Evolutionary conservation across 306 rosid species (phyloP), one percentile per base, ranked within the genome.

Genomic region (Acmispon strigosus): DNA sequence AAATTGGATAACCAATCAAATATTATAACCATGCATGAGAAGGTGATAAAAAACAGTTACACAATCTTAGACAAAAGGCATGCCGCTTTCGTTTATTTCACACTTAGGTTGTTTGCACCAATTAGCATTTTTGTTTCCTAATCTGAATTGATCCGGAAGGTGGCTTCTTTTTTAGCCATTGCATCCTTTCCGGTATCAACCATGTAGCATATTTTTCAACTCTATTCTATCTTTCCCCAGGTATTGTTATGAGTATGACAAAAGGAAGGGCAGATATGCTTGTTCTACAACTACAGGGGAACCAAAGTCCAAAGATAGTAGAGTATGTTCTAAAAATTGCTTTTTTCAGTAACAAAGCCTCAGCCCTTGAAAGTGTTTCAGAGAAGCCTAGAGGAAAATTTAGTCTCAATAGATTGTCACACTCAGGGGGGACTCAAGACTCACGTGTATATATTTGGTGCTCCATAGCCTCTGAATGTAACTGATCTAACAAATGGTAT

Each of bases 211-310:
- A n/a, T n/a, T n/a, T n/a, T n/a, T n/a, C n/a, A n/a, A n/a, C n/a
- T n/a, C n/a, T n/a, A n/a, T n/a, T n/a, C n/a, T n/a, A n/a, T n/a
- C n/a, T n/a, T n/a, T n/a, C n/a, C n/a, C n/a, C n/a, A n/a, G n/a
- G n/a, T n/a, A n/a, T n/a, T n/a, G 10, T 44, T 37, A 18, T 4
- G 8, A n/a, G n/a, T n/a, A 42, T 22, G 24, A 36, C 24, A 16
- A 69, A 58, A 39, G 66, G 39, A 55, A 63, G 36, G 70, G 50
- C 2, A 24, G 24, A 64, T 47, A 60, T 27, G 56, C 59, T 42
- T 54, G 48, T 62, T 43, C 56, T 16, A 62, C 24, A 70, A 34
- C 47, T 55, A 57, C 47, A 77, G 73, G 22, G 45, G 41, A 78
- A 70, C 54, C 58, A 58, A 41, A 48, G 22, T n/a, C n/a, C n/a